Conservation (phyloP, 129 eudicot genomes). For the Artemisia annua region DNA sequence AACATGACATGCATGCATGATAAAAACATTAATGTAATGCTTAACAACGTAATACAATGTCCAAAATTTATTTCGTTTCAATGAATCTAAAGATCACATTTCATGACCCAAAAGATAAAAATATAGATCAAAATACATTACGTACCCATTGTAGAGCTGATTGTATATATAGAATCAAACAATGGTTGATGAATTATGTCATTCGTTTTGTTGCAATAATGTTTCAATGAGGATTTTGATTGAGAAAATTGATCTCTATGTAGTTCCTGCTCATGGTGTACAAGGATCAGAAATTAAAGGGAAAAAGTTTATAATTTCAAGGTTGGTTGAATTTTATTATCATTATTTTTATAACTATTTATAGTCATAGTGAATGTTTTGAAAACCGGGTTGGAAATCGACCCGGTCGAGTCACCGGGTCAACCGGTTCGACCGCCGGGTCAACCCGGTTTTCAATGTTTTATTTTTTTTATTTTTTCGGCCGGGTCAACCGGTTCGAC, state of each 20-base stretch:
- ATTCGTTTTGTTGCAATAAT: conserved; percentile 14
- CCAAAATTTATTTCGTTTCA: background rate
- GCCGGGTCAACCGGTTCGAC: too few species aligned
- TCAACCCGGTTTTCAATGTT: too few species aligned
- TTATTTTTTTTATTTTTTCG: too few species aligned
- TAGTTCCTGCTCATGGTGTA: conserved; percentile 15
- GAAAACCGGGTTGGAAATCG: too few species aligned
- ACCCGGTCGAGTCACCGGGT: too few species aligned
- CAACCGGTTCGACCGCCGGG: too few species aligned
- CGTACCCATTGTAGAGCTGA: conserved; percentile 27
- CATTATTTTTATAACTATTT: background rate
- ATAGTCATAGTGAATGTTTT: too few species aligned
- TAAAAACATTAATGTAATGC: too few species aligned
- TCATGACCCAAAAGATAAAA: background rate
- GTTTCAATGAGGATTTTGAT: background rate
- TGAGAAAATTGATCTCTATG: background rate
- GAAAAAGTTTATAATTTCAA: conserved; percentile 3
- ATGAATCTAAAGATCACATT: background rate
- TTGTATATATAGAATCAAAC: conserved; percentile 20
- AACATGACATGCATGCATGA: background rate
- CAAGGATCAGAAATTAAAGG: conserved; percentile 26
- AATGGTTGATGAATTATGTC: conserved; percentile 10
- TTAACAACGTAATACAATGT: too few species aligned
- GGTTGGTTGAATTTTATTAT: conserved; percentile 8
- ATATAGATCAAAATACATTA: conserved; percentile 8